These are phyloP conservation scores for Populus nigra DNA, from an alignment of 345 rosid genomes.

Conservation along the genomic window DNA sequence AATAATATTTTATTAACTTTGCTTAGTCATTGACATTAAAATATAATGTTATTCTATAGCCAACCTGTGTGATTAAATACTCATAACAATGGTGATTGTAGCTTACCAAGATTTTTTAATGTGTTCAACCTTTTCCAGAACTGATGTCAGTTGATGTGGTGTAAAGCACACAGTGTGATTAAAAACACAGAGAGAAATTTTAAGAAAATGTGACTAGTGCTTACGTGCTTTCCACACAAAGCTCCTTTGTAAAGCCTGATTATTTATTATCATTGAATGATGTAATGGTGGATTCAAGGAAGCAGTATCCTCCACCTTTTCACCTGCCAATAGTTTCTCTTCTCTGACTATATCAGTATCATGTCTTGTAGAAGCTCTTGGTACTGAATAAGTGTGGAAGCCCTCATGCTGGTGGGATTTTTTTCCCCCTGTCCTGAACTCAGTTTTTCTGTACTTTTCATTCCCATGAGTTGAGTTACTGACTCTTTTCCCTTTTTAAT, in stretches of 20 bases:
- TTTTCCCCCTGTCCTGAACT: neutral
- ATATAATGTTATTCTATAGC: neutral
- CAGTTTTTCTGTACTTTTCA: neutral
- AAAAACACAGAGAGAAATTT: too few relatives aligned
- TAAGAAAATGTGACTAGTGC: neutral
- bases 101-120: neutral
- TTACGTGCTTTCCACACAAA: neutral
- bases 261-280: neutral
- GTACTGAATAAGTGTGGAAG: neutral
- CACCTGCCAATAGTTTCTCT: neutral
- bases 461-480: neutral
- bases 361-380: neutral
- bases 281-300: neutral
- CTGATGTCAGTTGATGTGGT: neutral
- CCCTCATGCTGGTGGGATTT: neutral
- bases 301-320: neutral
- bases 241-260: neutral
- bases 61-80: neutral
- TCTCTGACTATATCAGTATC: neutral
- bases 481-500: too few relatives aligned
- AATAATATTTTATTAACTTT: neutral
- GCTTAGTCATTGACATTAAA: neutral
- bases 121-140: neutral
- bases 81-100: neutral
- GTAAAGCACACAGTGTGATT: neutral